Conservation (phyloP, 2,329 filamentous ascomycete species). For the Aureobasidium zeae region DNA sequence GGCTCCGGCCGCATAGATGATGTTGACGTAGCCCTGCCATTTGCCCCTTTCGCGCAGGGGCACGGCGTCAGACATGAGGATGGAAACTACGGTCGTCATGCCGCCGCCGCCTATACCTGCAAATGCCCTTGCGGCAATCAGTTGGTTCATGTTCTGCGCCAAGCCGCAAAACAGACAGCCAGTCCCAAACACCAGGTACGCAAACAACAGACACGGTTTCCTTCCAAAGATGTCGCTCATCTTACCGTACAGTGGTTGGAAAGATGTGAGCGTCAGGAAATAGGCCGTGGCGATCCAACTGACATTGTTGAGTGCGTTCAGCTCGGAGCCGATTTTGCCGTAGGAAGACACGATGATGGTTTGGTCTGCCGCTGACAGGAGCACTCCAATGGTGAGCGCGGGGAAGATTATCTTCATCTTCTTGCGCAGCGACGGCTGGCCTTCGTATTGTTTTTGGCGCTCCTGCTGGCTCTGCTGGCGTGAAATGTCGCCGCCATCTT, state of each 20-base stretch:
- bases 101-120: slow-evolving; percentile 61
- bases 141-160: slow-evolving; percentile 52
- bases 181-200: slow-evolving; percentile 55
- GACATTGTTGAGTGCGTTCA: slow-evolving; percentile 64
- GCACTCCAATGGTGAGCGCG: slow-evolving; percentile 55
- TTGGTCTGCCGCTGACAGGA: slow-evolving; percentile 65
- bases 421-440: slow-evolving; percentile 40
- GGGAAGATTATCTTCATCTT: slow-evolving; percentile 45
- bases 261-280: slow-evolving; percentile 64
- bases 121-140: slow-evolving; percentile 56
- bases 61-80: slow-evolving; percentile 63
- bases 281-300: slow-evolving; percentile 67
- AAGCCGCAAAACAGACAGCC: slow-evolving; percentile 57
- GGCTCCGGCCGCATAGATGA: slow-evolving; percentile 61
- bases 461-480: slow-evolving; percentile 26
- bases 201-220: slow-evolving; percentile 55
- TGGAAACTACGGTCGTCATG: slow-evolving; percentile 60
- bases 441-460: slow-evolving; percentile 32
- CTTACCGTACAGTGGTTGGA: slow-evolving; percentile 66
- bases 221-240: slow-evolving; percentile 63
- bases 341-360: slow-evolving; percentile 72
- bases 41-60: slow-evolving; percentile 59
- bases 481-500: slow-evolving; percentile 26
- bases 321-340: slow-evolving; percentile 64
- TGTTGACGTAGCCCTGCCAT: slow-evolving; percentile 67